A percentile compares a stretch with the other conserved stretches of the same genome.
Evolutionary conservation across 306 rosid species (phyloP).

Genomic region (Cicer arietinum): DNA sequence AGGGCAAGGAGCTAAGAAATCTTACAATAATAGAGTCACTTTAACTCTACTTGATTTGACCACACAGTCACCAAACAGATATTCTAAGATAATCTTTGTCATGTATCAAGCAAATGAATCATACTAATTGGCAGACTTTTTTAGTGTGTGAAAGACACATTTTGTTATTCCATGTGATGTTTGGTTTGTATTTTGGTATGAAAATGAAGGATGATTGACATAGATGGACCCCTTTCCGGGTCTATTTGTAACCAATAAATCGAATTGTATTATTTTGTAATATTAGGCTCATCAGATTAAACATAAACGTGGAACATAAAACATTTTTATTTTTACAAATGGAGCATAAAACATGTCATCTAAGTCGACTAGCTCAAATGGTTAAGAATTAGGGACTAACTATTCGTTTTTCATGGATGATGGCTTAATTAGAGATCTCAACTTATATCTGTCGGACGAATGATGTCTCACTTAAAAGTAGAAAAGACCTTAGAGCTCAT

Average conservation of each 20-base stretch:
- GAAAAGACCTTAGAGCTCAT: too few species aligned
- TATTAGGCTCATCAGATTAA: slow-evolving; percentile 5
- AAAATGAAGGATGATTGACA: slow-evolving; percentile 34
- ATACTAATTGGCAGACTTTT: slow-evolving; percentile 28
- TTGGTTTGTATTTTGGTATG: slow-evolving; percentile 40
- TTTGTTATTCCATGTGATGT: slow-evolving; percentile 50
- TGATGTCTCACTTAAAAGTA: too few species aligned
- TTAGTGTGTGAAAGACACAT: slow-evolving; percentile 33
- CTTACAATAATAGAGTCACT: slow-evolving; percentile 69
- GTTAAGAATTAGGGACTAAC: neutral
- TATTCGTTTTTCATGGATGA: neutral
- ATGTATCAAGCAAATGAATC: slow-evolving; percentile 41
- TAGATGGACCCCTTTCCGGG: slow-evolving; percentile 1
- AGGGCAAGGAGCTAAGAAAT: slow-evolving; percentile 48
- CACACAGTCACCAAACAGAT: slow-evolving; percentile 53
- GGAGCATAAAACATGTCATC: slow-evolving; percentile 21
- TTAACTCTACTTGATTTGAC: slow-evolving; percentile 66
- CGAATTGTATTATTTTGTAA: slow-evolving; percentile 13
- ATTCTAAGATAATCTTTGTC: slow-evolving; percentile 44
- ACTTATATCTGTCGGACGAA: too few species aligned
- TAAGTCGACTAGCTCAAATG: neutral
- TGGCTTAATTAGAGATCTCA: neutral
- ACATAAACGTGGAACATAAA: slow-evolving; percentile 22
- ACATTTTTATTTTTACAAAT: neutral
- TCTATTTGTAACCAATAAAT: slow-evolving; percentile 5